Evolutionary conservation across 768 basidiomycete species (phyloP).

Genomic region (Lactarius pseudohatsudake): DNA sequence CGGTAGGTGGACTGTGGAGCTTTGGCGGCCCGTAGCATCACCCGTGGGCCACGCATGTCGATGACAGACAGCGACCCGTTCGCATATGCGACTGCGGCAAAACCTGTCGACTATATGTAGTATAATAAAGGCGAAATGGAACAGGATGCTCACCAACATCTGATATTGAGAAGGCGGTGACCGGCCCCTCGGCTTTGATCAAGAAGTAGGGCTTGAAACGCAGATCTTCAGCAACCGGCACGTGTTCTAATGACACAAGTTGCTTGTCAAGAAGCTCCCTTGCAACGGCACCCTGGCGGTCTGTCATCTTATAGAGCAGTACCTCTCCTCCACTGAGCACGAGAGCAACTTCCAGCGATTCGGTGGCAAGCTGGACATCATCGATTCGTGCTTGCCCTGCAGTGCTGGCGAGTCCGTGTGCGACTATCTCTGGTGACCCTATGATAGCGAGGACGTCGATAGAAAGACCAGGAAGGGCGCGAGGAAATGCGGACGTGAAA

Average conservation of each 20-base stretch:
- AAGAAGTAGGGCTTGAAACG: constrained; percentile 64
- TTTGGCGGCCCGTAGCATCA: constrained; percentile 54
- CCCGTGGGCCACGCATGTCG: constrained; percentile 71
- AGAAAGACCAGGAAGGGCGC: constrained; percentile 57
- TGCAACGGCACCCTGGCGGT: constrained; percentile 24
- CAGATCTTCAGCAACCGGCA: constrained; percentile 40
- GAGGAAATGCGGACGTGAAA: constrained; percentile 62
- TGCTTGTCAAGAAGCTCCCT: constrained; percentile 44
- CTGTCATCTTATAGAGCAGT: constrained; percentile 47
- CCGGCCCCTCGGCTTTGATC: constrained; percentile 48
- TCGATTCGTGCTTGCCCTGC: constrained; percentile 41
- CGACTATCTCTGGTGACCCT: constrained; percentile 33
- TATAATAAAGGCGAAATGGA: constrained; percentile 4
- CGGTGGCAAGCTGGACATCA: constrained; percentile 49
- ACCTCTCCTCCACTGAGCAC: constrained; percentile 57
- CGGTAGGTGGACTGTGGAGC: constrained; percentile 42
- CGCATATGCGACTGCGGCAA: constrained; percentile 69
- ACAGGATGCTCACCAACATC: constrained; percentile 60
- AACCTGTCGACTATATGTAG: constrained; percentile 47
- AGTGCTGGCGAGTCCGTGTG: constrained; percentile 29
- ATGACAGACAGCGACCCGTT: constrained; percentile 61
- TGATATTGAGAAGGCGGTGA: constrained; percentile 59
- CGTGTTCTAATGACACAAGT: constrained; percentile 53
- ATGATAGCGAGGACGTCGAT: constrained; percentile 43
- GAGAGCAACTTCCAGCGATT: constrained; percentile 59